A percentile compares a stretch with the other conserved stretches of the same genome.
These are phyloP conservation scores for Neoascochyta sp. DNA, from an alignment of 2,329 filamentous ascomycete genomes.

Conservation along the genomic window DNA sequence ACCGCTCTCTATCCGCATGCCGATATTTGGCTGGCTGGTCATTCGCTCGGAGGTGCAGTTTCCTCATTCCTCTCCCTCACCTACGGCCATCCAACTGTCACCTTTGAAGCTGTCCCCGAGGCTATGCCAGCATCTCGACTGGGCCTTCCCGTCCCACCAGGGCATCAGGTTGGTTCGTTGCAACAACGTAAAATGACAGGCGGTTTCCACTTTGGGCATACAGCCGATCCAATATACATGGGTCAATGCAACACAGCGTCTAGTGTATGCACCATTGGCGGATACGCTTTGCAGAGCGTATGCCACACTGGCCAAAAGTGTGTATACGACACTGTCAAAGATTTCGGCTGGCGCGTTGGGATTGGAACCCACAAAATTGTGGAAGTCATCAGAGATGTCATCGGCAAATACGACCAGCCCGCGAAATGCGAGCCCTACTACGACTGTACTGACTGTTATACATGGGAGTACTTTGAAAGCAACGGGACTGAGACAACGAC, in stretches of 20 bases:
- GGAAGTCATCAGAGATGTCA: slow-evolving; percentile 80
- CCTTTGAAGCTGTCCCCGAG: slow-evolving; percentile 90
- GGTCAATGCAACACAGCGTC: slow-evolving; percentile 89
- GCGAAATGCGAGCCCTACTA: slow-evolving; percentile 71
- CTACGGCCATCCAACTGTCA: slow-evolving; percentile 85
- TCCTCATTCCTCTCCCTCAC: slow-evolving; percentile 85
- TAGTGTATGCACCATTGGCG: slow-evolving; percentile 83
- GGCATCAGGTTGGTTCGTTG: slow-evolving; percentile 65
- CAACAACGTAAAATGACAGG: slow-evolving; percentile 64
- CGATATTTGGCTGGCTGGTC: slow-evolving; percentile 84
- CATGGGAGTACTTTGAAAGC: slow-evolving; percentile 93
- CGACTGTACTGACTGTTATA: slow-evolving; percentile 80
- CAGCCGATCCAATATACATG: slow-evolving; percentile 91
- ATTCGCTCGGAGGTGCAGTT: slow-evolving; percentile 87
- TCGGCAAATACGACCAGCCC: slow-evolving; percentile 76
- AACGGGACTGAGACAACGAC: slow-evolving; percentile 78
- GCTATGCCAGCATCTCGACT: slow-evolving; percentile 80
- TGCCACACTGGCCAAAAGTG: slow-evolving; percentile 89
- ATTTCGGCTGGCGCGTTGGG: slow-evolving; percentile 88
- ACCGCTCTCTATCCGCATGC: slow-evolving; percentile 81
- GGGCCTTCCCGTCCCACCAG: slow-evolving; percentile 80
- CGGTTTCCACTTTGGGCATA: slow-evolving; percentile 88
- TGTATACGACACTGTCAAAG: slow-evolving; percentile 85
- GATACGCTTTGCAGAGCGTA: slow-evolving; percentile 89
- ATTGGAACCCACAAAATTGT: slow-evolving; percentile 89